A percentile compares a stretch with the other conserved stretches of the same genome.
These are phyloP conservation scores for Stereocaulon alpinum DNA, from an alignment of 495 filamentous ascomycete species.

Conservation along the genomic window DNA sequence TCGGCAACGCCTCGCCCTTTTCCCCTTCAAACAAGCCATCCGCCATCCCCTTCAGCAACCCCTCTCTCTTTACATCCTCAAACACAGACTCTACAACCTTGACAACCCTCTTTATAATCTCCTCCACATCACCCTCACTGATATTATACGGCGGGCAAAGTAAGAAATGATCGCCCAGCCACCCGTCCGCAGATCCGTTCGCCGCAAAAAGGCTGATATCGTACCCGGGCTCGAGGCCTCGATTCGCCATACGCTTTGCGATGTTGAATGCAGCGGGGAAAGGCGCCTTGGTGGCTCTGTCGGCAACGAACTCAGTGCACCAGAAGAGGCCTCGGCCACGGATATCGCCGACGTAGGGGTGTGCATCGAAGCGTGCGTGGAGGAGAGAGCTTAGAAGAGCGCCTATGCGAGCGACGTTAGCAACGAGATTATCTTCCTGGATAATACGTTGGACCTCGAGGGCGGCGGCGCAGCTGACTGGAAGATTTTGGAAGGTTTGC, in stretches of 20 bases:
- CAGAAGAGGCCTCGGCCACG: conserved; percentile 47
- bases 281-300: conserved; percentile 46
- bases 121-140: conserved; percentile 48
- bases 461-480: conserved; percentile 44
- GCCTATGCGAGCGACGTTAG: conserved; percentile 40
- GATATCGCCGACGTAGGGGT: conserved; percentile 45
- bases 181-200: conserved; percentile 55
- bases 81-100: conserved; percentile 16
- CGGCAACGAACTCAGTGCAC: conserved; percentile 47
- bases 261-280: neutral
- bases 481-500: conserved; percentile 52
- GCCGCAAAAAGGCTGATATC: conserved; percentile 61
- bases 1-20: no score
- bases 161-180: conserved; percentile 62
- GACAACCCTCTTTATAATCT: conserved; percentile 14
- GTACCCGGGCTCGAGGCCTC: conserved; percentile 28
- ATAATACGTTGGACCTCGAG: conserved; percentile 45
- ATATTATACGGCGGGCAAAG: conserved; percentile 66
- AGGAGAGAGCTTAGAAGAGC: conserved; percentile 23
- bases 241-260: neutral
- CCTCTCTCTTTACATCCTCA: no score
- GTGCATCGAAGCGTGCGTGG: conserved; percentile 27
- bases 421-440: conserved; percentile 35
- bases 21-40: no score
- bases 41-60: no score